Conservation (phyloP, 257 asterid genomes). For the Penstemon newberryi region DNA sequence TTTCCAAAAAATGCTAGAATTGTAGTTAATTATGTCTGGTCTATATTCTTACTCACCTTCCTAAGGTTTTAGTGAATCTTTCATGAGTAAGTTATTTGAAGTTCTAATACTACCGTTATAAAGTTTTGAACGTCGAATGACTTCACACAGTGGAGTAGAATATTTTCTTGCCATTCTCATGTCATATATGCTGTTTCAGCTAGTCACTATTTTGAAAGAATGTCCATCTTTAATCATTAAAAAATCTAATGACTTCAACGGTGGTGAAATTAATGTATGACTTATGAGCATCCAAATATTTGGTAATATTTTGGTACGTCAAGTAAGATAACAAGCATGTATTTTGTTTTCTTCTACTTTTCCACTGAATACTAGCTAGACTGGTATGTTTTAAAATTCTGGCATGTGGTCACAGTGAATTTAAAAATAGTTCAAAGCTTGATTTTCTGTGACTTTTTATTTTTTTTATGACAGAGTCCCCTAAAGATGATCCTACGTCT, state of each 20-base stretch:
- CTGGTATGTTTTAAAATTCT: background rate
- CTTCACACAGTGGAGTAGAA: background rate
- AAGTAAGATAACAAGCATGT: background rate
- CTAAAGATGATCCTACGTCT: slow-evolving; percentile 50
- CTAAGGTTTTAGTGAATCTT: background rate
- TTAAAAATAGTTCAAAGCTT: slow-evolving; percentile 20
- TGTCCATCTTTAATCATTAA: background rate
- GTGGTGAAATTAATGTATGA: slow-evolving; percentile 12
- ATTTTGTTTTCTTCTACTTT: background rate
- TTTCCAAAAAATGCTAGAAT: background rate
- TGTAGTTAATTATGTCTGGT: slow-evolving; percentile 10
- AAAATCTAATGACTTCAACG: too few species aligned
- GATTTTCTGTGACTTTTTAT: background rate
- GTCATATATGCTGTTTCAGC: background rate
- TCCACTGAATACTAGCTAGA: slow-evolving; percentile 4
- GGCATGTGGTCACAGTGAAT: background rate
- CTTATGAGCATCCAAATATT: background rate
- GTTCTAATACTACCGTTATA: background rate
- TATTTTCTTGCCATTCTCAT: background rate
- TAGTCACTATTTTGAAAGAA: slow-evolving; percentile 7
- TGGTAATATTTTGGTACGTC: background rate
- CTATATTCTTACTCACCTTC: slow-evolving; percentile 10
- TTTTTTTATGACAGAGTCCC: slow-evolving; percentile 52
- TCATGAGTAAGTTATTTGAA: background rate
- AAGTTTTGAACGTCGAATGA: slow-evolving; percentile 7